A percentile compares a stretch with the other conserved stretches of the same genome.
Conservation (phyloP, 2,329 filamentous ascomycete genomes). For the Botryotinia convoluta region DNA sequence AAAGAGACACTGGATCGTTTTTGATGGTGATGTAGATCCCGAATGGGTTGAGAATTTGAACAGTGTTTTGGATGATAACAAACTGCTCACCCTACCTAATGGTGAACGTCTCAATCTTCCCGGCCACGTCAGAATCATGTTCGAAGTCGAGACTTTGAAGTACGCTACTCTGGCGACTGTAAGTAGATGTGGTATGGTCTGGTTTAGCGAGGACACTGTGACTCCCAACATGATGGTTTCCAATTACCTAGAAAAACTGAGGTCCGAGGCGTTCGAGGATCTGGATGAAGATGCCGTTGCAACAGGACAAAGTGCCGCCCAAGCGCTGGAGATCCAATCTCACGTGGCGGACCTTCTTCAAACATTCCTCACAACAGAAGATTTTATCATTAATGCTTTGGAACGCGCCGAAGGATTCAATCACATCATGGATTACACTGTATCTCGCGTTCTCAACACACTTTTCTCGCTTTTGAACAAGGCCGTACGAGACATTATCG, state of each 20-base stretch:
- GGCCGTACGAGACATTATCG: conserved; percentile 83
- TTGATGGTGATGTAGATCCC: conserved; percentile 97
- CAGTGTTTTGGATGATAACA: conserved; percentile 99
- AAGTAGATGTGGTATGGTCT: conserved; percentile 99
- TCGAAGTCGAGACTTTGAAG: conserved; percentile 96
- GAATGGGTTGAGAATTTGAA: conserved; percentile 99
- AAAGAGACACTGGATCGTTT: conserved; percentile 99
- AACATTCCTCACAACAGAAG: conserved; percentile 70
- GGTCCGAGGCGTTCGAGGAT: conserved; percentile 85
- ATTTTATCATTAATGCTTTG: conserved; percentile 77
- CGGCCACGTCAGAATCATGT: conserved; percentile 97
- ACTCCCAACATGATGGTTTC: conserved; percentile 87
- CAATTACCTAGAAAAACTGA: conserved; percentile 84
- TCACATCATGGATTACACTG: conserved; percentile 98
- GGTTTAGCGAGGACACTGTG: conserved; percentile 98
- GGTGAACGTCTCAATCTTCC: conserved; percentile 96
- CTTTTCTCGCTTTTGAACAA: conserved; percentile 96
- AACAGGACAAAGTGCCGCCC: conserved; percentile 71
- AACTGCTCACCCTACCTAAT: conserved; percentile 92
- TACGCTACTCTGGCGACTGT: conserved; percentile 99
- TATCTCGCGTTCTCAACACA: conserved; percentile 84
- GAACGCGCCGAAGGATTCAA: conserved; percentile 73
- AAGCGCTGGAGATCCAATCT: conserved; percentile 74
- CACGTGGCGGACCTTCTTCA: conserved; percentile 78
- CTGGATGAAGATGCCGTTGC: conserved; percentile 87